Evolutionary conservation across 1,284 basidiomycete species (phyloP), one percentile per base, ranked within the genome.

Genomic region (Tilletia caries): DNA sequence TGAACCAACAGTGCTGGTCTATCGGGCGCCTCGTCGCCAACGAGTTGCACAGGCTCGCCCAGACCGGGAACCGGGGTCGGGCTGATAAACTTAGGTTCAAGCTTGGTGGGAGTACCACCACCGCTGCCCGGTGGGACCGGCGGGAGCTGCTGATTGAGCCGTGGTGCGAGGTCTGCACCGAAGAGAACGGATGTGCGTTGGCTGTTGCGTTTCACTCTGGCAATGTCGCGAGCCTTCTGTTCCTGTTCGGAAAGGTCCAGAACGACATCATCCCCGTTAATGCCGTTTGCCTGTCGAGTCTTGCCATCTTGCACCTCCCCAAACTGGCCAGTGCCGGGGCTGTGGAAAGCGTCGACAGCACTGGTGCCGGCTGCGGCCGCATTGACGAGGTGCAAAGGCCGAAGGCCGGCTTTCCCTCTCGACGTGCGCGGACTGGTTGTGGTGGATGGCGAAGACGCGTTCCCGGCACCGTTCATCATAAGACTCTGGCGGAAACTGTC

Each of bases 211-310:
- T 43, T 34, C 1, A 74, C 78, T 29, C 68, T 37, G 25, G 74
- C 75, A 8, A 78, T 62, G 64, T 78, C 78, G 43, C 72, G 71
- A 64, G 75, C 75, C 70, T 76, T 78, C 46, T 72, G 71, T 27
- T 70, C 68, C 33, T 68, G 72, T 43, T 78, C 73, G 43, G 64
- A 64, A 2, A 69, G 6, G 48, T 44, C 64, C 13, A 46, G 68
- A 32, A 69, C 71, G 25, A 78, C 54, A 12, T 65, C 67, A 15
- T 70, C 70, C 48, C 74, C 71, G 18, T 73, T 68, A 8, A 68
- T 67, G 18, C 68, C 65, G 1, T 69, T 60, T 27, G 71, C 64
- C 18, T 71, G 46, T 43, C 70, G 66, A 5, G 69, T 65, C 52
- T 71, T 70, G 8, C 68, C 71, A 32, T 66, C 65, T n/a, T n/a